phyloP scores from a whole-genome alignment of 1,139 yeast genomes.

The Blastobotrys malaysiensis region DNA sequence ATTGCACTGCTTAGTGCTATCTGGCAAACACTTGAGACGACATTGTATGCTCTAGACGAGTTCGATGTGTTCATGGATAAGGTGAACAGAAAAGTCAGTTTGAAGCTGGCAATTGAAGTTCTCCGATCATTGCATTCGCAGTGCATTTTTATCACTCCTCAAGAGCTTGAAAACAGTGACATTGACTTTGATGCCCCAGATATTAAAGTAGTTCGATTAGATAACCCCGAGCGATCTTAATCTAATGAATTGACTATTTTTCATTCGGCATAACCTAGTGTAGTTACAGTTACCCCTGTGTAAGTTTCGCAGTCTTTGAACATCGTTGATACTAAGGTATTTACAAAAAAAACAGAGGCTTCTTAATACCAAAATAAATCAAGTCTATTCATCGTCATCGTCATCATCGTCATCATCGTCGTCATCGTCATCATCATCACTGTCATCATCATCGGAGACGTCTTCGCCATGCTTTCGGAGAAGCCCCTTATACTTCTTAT shows the following conservation, averaged over 20 bases:
- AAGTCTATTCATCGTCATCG: constrained; percentile 3
- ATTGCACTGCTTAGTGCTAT: constrained; percentile 81
- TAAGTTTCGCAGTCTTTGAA: too few relatives aligned
- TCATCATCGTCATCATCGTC: constrained; percentile 33
- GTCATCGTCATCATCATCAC: constrained; percentile 48
- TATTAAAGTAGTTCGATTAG: constrained; percentile 68
- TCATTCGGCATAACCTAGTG: not conserved
- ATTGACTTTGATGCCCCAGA: constrained; percentile 56
- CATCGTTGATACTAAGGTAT: too few relatives aligned
- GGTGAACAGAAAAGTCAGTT: constrained; percentile 76
- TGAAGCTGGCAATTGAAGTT: constrained; percentile 66
- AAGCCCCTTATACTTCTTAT: constrained; percentile 50
- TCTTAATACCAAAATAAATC: not conserved
- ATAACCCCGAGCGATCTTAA: constrained; percentile 41
- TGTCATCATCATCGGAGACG: constrained; percentile 44
- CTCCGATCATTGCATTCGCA: constrained; percentile 62
- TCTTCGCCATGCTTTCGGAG: constrained; percentile 44
- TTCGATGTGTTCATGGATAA: constrained; percentile 98
- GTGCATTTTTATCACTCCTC: constrained; percentile 91
- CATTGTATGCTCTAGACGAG: constrained; percentile 87
- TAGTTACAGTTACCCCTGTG: too few relatives aligned
- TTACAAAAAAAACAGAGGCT: too few relatives aligned
- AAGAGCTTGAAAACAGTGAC: constrained; percentile 64
- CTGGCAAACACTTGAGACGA: constrained; percentile 89
- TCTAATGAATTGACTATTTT: not conserved